Evolutionary conservation across 2,329 filamentous ascomycete genomes (phyloP), one percentile per base, ranked within the genome.

Genomic region (Phaeoacremonium minimum): DNA sequence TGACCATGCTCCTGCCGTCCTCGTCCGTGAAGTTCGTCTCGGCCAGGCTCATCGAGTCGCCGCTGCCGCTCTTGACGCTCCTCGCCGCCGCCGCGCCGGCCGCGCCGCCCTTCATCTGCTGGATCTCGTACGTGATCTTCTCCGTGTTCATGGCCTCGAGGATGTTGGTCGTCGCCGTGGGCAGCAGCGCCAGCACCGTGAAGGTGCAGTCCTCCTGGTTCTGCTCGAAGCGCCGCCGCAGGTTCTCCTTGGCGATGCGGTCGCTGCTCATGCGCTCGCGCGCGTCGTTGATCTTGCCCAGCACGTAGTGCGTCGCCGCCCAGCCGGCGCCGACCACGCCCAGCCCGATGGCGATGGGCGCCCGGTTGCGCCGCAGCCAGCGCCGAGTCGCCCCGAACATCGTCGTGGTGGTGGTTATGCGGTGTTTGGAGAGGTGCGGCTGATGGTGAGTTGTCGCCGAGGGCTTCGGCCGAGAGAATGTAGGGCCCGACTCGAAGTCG

Each of bases 141-240:
- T 98, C 93, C 30, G 95, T 95, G 36, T 94, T 87, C 50, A 97
- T 78, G 19, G 85, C 82, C 48, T 87, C 82, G 52, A 96, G 71
- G 51, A 98, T 85, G 57, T 94, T 91, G 48, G 93, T 81, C 16
- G 90, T 90, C 6, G 89, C 87, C 20, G 91, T 95, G 5, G 93
- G 93, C 8, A 98, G 75, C 37, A 98, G 80, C 18, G 91, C 93
- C n/a, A 97, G 81, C 30, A 97, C 89, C 26, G 93, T 98, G 59
- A 94, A 96, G 32, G 91, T 96, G 66, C 93, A 98, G 64, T 98
- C 93, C 58, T 95, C 91, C 60, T 98, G 93, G 62, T 98, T 98
- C 64, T 98, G 93, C 61, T 97, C 88, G 66, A 98, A 98, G 55
- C 93, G 86, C 41, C 93, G 85, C 35, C 90, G 89, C 43, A 98